Percentiles rank a stretch among this genome's conserved stretches.
phyloP scores from a whole-genome alignment of 805 yeast genomes.

The Lipomyces kockii region DNA sequence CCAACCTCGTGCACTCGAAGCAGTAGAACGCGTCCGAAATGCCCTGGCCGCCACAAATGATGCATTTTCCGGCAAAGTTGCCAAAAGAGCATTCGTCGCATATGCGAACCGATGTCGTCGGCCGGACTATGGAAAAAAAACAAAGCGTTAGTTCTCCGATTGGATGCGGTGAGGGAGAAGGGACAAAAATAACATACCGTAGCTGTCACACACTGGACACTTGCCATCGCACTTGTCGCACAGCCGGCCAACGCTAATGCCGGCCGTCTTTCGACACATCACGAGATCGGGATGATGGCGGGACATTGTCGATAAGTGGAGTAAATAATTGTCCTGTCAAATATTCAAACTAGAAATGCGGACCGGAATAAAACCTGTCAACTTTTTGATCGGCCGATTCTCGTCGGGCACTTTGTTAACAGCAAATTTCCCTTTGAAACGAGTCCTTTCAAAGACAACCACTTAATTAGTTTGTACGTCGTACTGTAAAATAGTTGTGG shows the following conservation, averaged over 20 bases:
- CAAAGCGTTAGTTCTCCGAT: background rate
- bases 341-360: no score
- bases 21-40: conserved; percentile 80
- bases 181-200: conserved; percentile 46
- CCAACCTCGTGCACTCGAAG: conserved; percentile 77
- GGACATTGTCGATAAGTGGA: conserved; percentile 58
- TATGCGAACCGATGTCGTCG: conserved; percentile 65
- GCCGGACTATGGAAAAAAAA: conserved; percentile 52
- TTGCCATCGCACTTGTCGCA: conserved; percentile 89
- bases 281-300: conserved; percentile 86
- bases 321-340: no score
- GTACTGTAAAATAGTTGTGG: no score
- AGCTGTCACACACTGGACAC: conserved; percentile 89
- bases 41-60: conserved; percentile 73
- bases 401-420: no score
- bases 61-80: conserved; percentile 64
- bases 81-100: conserved; percentile 90
- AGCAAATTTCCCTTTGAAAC: no score
- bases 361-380: no score
- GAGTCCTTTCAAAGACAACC: no score
- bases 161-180: no score
- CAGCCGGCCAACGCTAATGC: conserved; percentile 67
- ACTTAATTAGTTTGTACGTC: no score
- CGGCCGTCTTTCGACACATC: conserved; percentile 85
- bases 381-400: no score